phyloP scores from a whole-genome alignment of 768 basidiomycete genomes.

The Trametes maxima region DNA sequence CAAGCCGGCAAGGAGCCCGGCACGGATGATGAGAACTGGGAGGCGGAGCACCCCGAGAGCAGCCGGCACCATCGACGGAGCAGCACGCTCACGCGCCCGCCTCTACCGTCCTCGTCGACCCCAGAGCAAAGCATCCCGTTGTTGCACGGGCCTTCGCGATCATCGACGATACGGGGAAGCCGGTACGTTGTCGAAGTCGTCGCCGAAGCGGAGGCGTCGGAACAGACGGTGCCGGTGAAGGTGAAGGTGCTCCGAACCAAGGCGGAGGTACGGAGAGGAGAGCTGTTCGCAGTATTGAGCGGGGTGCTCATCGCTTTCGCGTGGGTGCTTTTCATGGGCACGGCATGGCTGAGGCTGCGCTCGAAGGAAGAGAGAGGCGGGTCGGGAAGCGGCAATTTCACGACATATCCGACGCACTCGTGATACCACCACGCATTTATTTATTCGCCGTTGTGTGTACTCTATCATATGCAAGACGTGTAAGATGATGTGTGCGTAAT shows the following conservation, averaged over 20 bases:
- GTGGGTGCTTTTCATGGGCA: constrained; percentile 67
- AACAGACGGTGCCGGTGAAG: neutral
- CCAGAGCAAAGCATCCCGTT: constrained; percentile 30
- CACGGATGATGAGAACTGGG: constrained; percentile 21
- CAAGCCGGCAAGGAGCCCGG: constrained; percentile 15
- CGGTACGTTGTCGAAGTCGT: constrained; percentile 22
- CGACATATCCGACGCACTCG: neutral
- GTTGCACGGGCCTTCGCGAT: constrained; percentile 21
- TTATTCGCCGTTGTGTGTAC: neutral
- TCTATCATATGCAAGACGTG: neutral
- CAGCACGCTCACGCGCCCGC: constrained; percentile 13
- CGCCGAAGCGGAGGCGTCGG: neutral
- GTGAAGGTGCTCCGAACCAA: constrained; percentile 25
- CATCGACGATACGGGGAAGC: constrained; percentile 25
- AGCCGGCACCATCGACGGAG: constrained; percentile 2
- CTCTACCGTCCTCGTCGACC: constrained; percentile 20
- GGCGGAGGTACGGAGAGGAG: constrained; percentile 44
- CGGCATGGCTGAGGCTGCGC: constrained; percentile 60
- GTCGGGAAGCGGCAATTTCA: constrained; percentile 4
- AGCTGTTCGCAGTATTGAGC: constrained; percentile 48
- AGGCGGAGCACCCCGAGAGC: constrained; percentile 7
- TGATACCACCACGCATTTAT: neutral
- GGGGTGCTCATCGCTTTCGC: constrained; percentile 48
- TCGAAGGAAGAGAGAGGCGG: constrained; percentile 40
- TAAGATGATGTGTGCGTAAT: neutral